These are phyloP conservation scores for Nitzschia putrida DNA, from an alignment of 108 stramenopile genomes.

Conservation along the genomic window DNA sequence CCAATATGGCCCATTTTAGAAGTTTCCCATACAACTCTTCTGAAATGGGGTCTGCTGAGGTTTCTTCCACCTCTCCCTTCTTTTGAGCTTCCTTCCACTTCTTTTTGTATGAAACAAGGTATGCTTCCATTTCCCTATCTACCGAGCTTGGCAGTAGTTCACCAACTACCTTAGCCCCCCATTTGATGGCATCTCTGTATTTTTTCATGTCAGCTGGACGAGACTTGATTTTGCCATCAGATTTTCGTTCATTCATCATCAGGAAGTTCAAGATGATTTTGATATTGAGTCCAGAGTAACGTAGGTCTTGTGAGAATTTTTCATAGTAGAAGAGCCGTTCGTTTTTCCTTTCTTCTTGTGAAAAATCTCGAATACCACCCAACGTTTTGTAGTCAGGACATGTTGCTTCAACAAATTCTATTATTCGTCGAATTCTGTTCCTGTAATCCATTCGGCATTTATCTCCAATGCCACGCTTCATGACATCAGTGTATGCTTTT, in stretches of 20 bases:
- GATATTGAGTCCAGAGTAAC: slow-evolving; percentile 13
- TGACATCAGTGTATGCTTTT: neutral
- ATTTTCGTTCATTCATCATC: slow-evolving; percentile 2
- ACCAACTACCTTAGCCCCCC: slow-evolving; percentile 24
- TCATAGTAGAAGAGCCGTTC: neutral
- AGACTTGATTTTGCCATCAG: slow-evolving; percentile 21
- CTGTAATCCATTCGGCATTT: neutral
- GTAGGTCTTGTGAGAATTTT: slow-evolving; percentile 13
- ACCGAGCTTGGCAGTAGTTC: slow-evolving; percentile 20
- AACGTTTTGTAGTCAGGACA: neutral
- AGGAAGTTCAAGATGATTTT: slow-evolving; percentile 28
- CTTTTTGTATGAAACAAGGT: slow-evolving; percentile 22
- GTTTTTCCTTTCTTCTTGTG: neutral
- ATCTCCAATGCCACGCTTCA: neutral
- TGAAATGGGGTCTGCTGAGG: slow-evolving; percentile 36
- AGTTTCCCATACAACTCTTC: slow-evolving; percentile 21
- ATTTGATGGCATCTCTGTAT: slow-evolving; percentile 41
- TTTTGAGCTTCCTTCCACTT: slow-evolving; percentile 19
- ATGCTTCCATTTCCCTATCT: slow-evolving; percentile 28
- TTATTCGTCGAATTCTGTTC: neutral
- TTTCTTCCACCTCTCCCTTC: slow-evolving; percentile 28
- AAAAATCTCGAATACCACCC: neutral
- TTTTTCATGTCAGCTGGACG: slow-evolving; percentile 22
- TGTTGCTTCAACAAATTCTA: neutral
- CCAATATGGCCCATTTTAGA: slow-evolving; percentile 18